phyloP scores from a whole-genome alignment of 352 stramenopile genomes.

The Phytophthora cajani region DNA sequence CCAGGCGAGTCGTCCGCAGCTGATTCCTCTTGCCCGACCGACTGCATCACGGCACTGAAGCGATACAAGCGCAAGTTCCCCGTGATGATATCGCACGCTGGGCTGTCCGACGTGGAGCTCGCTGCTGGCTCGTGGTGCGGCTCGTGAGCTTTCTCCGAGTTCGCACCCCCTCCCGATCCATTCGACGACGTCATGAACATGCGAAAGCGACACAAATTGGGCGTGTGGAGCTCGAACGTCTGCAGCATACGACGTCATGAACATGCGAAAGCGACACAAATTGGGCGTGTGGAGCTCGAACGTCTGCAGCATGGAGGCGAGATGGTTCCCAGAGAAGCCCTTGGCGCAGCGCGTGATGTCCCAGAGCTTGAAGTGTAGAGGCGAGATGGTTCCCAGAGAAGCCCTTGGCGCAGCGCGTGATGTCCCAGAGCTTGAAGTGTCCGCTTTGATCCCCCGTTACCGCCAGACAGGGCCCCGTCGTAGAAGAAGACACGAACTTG shows the following conservation, averaged over 20 bases:
- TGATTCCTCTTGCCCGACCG: slow-evolving; percentile 21
- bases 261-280: slow-evolving; percentile 54
- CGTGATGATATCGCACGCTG: slow-evolving; percentile 55
- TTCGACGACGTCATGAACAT: slow-evolving; percentile 42
- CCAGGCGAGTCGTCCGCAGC: slow-evolving; percentile 30
- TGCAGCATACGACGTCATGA: slow-evolving; percentile 49
- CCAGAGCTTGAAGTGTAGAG: slow-evolving; percentile 77
- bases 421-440: slow-evolving; percentile 84
- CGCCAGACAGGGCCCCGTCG: slow-evolving; percentile 33
- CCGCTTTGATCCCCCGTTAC: slow-evolving; percentile 78
- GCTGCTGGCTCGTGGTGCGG: slow-evolving; percentile 19
- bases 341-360: slow-evolving; percentile 66
- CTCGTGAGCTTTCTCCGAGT: slow-evolving; percentile 20
- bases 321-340: slow-evolving; percentile 42
- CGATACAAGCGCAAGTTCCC: slow-evolving; percentile 63
- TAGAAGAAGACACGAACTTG: slow-evolving; percentile 57
- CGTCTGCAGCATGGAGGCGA: slow-evolving; percentile 46
- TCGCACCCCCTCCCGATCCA: not conserved
- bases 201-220: slow-evolving; percentile 53
- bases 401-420: slow-evolving; percentile 59
- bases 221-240: slow-evolving; percentile 55
- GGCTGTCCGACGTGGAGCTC: slow-evolving; percentile 20
- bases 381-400: slow-evolving; percentile 45
- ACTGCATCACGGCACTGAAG: slow-evolving; percentile 53
- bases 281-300: slow-evolving; percentile 60